Evolutionary conservation across 495 filamentous ascomycete genomes (phyloP).

Genomic region (Penicillium macrosclerotiorum): DNA sequence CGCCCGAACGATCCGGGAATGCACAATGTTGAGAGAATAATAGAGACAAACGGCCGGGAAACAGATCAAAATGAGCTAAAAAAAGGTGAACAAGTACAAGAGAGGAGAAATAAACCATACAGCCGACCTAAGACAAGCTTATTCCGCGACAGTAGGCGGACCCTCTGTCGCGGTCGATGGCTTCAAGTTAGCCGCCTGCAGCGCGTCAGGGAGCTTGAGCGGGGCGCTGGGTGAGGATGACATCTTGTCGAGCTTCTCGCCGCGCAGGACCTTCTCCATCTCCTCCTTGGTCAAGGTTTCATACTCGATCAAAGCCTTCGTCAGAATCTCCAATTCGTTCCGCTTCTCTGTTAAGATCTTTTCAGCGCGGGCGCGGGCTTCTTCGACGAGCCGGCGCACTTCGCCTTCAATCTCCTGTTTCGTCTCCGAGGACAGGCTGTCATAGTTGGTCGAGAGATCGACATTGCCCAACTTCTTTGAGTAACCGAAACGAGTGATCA

Average conservation of each 20-base stretch:
- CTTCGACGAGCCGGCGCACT: conserved; percentile 81
- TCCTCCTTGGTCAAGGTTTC: conserved; percentile 86
- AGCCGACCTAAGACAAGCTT: conserved; percentile 5
- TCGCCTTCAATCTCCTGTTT: conserved; percentile 81
- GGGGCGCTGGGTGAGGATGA: conserved; percentile 41
- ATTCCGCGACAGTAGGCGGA: conserved; percentile 26
- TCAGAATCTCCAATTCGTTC: conserved; percentile 80
- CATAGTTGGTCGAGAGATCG: conserved; percentile 75
- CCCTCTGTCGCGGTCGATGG: conserved; percentile 18
- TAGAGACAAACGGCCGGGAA: conserved; percentile 7
- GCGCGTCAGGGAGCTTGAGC: conserved; percentile 54
- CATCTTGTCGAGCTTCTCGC: conserved; percentile 74
- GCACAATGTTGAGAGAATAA: conserved; percentile 16
- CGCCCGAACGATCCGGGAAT: conserved; percentile 31
- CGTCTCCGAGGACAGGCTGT: conserved; percentile 78
- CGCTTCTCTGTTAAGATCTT: conserved; percentile 67
- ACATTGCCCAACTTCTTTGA: conserved; percentile 85
- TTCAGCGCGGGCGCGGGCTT: conserved; percentile 70
- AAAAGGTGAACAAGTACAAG: background rate
- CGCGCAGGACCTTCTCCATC: conserved; percentile 80
- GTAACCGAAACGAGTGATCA: conserved; percentile 88
- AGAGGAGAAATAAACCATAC: conserved; percentile 7
- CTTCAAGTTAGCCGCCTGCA: conserved; percentile 30
- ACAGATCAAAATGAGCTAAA: background rate
- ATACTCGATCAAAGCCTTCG: conserved; percentile 88